Percentiles rank a stretch among this genome's conserved stretches.
Conservation (phyloP, 1,139 yeast genomes). For the Meyerozyma smithsonii region DNA sequence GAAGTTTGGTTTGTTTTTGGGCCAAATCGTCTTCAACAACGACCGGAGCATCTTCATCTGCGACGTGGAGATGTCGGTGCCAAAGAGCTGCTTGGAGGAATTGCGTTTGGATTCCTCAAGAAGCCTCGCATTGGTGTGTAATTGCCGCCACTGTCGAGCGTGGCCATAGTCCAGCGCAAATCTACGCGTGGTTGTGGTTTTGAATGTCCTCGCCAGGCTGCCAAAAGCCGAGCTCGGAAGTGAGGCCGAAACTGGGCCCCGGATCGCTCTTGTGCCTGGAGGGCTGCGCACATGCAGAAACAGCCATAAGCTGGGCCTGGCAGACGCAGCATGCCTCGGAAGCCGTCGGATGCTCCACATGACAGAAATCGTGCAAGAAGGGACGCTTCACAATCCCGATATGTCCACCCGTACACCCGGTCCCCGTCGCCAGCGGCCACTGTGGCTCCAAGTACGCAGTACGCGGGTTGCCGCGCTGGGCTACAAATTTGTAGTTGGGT, state of each 20-base stretch:
- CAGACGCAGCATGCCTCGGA: background rate
- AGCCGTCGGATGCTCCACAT: background rate
- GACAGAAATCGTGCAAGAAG: background rate
- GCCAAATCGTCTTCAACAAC: slow-evolving; percentile 82
- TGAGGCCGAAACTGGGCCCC: background rate
- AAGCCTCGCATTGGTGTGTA: background rate
- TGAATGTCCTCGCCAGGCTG: slow-evolving; percentile 8
- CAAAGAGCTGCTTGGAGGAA: slow-evolving; percentile 13
- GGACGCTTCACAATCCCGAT: background rate
- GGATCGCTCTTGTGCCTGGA: background rate
- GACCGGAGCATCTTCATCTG: slow-evolving; percentile 60
- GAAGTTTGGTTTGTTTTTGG: slow-evolving; percentile 66
- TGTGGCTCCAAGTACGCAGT: too few relatives aligned
- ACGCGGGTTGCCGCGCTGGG: too few relatives aligned
- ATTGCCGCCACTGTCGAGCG: background rate
- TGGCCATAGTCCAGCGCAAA: too few relatives aligned
- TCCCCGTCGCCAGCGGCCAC: too few relatives aligned
- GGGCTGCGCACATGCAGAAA: background rate
- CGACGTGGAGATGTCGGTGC: slow-evolving; percentile 32
- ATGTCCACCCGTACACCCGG: background rate
- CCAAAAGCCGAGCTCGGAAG: background rate
- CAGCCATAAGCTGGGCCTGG: background rate
- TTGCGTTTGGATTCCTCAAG: slow-evolving; percentile 5
- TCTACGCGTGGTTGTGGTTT: slow-evolving; percentile 9
- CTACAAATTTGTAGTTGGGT: too few relatives aligned